These are phyloP conservation scores for Fusarium sp. DNA, from an alignment of 2,329 filamentous ascomycete species.

Conservation along the genomic window DNA sequence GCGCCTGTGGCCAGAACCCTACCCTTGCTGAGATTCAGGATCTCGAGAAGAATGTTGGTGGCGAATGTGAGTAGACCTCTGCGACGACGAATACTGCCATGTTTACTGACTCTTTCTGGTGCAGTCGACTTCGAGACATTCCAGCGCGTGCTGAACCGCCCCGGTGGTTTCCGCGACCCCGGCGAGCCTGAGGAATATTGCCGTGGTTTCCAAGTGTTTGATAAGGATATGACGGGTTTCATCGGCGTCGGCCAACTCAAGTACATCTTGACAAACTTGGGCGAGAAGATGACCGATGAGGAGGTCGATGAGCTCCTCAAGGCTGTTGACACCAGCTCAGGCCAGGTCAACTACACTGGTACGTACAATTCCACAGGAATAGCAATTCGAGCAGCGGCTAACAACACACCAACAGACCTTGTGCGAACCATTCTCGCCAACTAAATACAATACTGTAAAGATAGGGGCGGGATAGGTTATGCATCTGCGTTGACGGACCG, in stretches of 20 bases:
- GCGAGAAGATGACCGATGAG: slow-evolving; percentile 99
- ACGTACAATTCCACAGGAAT: slow-evolving; percentile 33
- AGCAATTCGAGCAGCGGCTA: neutral
- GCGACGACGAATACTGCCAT: neutral
- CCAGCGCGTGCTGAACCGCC: slow-evolving; percentile 94
- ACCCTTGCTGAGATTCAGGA: slow-evolving; percentile 93
- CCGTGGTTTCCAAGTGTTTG: slow-evolving; percentile 98
- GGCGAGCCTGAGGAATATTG: slow-evolving; percentile 99
- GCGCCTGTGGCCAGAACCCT: slow-evolving; percentile 97
- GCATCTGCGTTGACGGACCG: slow-evolving; percentile 50
- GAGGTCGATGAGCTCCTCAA: slow-evolving; percentile 99
- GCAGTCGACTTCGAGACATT: slow-evolving; percentile 98
- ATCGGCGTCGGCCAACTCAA: slow-evolving; percentile 98
- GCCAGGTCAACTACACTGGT: slow-evolving; percentile 98
- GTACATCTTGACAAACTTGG: slow-evolving; percentile 97
- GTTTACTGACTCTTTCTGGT: slow-evolving; percentile 2
- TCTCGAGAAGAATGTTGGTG: slow-evolving; percentile 87
- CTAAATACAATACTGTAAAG: slow-evolving; percentile 57
- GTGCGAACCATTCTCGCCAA: slow-evolving; percentile 89
- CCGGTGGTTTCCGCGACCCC: slow-evolving; percentile 96
- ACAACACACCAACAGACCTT: slow-evolving; percentile 66
- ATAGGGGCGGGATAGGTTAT: slow-evolving; percentile 42
- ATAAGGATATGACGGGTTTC: slow-evolving; percentile 98
- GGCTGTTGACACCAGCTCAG: slow-evolving; percentile 94
- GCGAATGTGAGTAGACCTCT: slow-evolving; percentile 79